A percentile compares a stretch with the other conserved stretches of the same genome.
Conservation (phyloP, 257 asterid genomes). For the Solanum corneliomulleri region DNA sequence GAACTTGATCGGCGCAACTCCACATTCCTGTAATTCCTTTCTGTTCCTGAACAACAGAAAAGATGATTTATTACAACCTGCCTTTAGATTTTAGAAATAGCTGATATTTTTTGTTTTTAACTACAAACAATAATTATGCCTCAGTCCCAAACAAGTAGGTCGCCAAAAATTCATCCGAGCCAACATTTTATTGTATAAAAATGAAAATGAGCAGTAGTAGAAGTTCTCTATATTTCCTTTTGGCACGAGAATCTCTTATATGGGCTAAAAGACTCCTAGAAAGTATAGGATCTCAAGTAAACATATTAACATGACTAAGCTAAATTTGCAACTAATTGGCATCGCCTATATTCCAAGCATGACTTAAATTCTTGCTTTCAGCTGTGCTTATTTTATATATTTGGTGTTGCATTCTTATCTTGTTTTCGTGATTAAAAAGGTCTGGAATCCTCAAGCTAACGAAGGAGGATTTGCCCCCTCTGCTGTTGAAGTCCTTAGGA, state of each 20-base stretch:
- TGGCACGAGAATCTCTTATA: neutral
- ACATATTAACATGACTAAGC: neutral
- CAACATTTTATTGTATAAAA: neutral
- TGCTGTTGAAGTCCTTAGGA: slow-evolving; percentile 74
- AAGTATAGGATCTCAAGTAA: neutral
- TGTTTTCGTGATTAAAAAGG: slow-evolving; percentile 28
- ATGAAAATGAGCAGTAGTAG: neutral
- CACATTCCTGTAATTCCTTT: neutral
- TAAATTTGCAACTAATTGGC: neutral
- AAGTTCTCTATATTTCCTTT: neutral
- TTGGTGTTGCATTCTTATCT: neutral
- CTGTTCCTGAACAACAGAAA: neutral
- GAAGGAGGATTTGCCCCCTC: slow-evolving; percentile 88
- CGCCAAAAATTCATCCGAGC: neutral
- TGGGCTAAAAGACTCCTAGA: neutral
- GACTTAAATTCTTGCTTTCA: neutral
- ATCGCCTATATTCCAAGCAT: neutral
- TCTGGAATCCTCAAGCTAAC: slow-evolving; percentile 74
- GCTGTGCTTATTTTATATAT: neutral
- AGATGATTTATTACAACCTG: neutral
- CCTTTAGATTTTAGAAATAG: neutral
- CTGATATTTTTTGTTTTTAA: neutral
- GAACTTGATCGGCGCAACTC: neutral
- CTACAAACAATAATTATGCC: neutral
- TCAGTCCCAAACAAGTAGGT: neutral